phyloP scores from a whole-genome alignment of 2,329 filamentous ascomycete species.

The Fusarium sp. region DNA sequence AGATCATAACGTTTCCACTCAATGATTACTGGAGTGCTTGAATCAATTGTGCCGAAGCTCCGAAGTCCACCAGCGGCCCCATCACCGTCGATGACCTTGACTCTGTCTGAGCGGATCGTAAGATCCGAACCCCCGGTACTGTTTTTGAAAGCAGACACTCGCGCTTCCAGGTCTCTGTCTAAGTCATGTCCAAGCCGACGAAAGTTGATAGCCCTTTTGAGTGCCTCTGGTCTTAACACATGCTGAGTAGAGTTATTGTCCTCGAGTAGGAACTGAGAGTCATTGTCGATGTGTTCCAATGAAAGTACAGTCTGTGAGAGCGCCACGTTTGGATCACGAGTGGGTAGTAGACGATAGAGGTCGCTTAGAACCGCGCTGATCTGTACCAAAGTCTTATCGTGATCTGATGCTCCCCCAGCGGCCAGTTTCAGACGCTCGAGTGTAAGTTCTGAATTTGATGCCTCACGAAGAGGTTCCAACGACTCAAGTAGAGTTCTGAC shows the following conservation, averaged over 20 bases:
- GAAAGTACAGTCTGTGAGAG: conserved; percentile 7
- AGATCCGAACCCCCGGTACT: background rate
- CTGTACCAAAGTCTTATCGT: background rate
- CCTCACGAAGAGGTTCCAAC: conserved; percentile 1
- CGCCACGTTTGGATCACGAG: conserved; percentile 4
- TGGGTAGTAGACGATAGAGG: conserved; percentile 4
- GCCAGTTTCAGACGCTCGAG: background rate
- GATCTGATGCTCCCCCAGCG: background rate
- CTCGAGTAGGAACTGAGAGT: background rate
- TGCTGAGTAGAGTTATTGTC: background rate
- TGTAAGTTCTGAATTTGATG: background rate
- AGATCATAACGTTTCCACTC: conserved; percentile 12
- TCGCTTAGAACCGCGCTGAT: conserved; percentile 6
- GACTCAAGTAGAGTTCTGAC: background rate
- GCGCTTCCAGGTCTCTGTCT: background rate
- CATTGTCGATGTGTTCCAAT: background rate
- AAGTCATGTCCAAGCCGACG: background rate
- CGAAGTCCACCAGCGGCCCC: background rate
- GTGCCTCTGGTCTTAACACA: background rate
- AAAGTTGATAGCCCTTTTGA: conserved; percentile 2
- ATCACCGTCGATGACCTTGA: background rate
- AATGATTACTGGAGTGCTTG: background rate
- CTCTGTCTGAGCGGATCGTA: background rate
- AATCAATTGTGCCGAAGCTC: conserved; percentile 6
- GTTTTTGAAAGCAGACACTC: background rate